Percentiles rank a stretch among this genome's conserved stretches.
phyloP scores from a whole-genome alignment of 495 filamentous ascomycete species.

The Aspergillus ostianus region DNA sequence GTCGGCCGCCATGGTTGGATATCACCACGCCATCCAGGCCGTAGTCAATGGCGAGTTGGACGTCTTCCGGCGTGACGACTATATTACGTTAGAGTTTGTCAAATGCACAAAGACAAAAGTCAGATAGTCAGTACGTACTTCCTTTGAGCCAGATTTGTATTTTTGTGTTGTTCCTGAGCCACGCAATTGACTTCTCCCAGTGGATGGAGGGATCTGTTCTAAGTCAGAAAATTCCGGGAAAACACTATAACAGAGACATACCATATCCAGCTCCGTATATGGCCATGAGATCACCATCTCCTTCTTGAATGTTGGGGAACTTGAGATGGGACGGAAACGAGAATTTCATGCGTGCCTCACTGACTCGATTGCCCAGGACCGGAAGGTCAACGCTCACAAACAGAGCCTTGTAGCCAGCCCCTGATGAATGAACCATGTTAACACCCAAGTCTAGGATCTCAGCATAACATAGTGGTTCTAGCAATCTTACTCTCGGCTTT shows the following conservation, averaged over 20 bases:
- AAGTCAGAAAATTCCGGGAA: background rate
- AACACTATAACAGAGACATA: background rate
- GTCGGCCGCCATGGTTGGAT: slow-evolving; percentile 87
- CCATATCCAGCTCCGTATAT: slow-evolving; percentile 9
- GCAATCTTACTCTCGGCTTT: slow-evolving; percentile 63
- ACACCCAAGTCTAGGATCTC: slow-evolving; percentile 1
- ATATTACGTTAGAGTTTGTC: background rate
- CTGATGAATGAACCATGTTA: slow-evolving; percentile 14
- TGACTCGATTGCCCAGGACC: slow-evolving; percentile 62
- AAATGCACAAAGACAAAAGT: background rate
- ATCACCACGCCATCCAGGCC: slow-evolving; percentile 84
- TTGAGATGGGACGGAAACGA: slow-evolving; percentile 29
- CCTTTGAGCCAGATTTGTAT: slow-evolving; percentile 93
- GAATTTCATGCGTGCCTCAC: slow-evolving; percentile 41
- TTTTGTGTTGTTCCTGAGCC: slow-evolving; percentile 78
- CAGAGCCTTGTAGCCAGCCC: slow-evolving; percentile 80
- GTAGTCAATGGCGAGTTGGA: slow-evolving; percentile 67
- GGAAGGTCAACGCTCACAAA: slow-evolving; percentile 95
- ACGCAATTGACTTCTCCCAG: slow-evolving; percentile 81
- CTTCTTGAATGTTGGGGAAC: slow-evolving; percentile 13
- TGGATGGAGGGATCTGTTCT: slow-evolving; percentile 62
- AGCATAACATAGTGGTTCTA: slow-evolving; percentile 26
- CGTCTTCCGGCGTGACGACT: slow-evolving; percentile 72
- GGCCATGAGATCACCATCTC: slow-evolving; percentile 9
- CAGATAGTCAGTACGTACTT: slow-evolving; percentile 22